Base-by-base conservation (phyloP, 495 filamentous ascomycete genomes). In the Monascus purpureus region DNA sequence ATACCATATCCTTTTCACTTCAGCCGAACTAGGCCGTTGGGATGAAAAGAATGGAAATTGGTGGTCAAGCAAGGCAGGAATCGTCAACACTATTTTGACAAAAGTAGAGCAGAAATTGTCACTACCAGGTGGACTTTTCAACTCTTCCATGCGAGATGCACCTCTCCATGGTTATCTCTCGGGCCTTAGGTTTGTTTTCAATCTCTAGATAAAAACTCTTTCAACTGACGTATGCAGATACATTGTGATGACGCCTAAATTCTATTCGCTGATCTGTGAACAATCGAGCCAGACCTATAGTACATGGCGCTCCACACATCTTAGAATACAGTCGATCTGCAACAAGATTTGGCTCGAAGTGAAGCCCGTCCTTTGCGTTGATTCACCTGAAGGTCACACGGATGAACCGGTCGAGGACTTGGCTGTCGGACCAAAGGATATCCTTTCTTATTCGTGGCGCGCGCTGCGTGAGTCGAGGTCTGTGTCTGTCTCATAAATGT, bases 401-500 rank as follows among this genome's bases (percentile, higher is more conserved):
- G 80, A 82, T 1, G 72, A 82, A 39, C 75, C 82, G 6, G 44
- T 76, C 12, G 79, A 87, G 32, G 77, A 77, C 2, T 51, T 74
- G 1, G 70, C 75, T 28, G 43, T 75, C 5, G 67, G 66, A 14
- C 87, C 86, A 0, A 93, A 95, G 46, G 82, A 88, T 45, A 63
- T 86, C 19, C 59, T 96, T 28, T 93, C 85, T 18, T 97, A 93
- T 46, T 88, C 80, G 26, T 97, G 93, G 71, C 72, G 90, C 43
- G 84, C 82, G 0, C 61, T 95, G 13, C 86, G 92, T 32, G 90
- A 96, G 49, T 82, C 86, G 13, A 93, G 80, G 81, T 86, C 57
- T 23, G 53, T 31, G 9, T 2, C 11, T 0, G 15, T 13, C 8
- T 14, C 30, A 13, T 18, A n/a, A n/a, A n/a, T n/a, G n/a, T n/a